phyloP scores from a whole-genome alignment of 768 basidiomycete species.

The Boletus subparvulus region DNA sequence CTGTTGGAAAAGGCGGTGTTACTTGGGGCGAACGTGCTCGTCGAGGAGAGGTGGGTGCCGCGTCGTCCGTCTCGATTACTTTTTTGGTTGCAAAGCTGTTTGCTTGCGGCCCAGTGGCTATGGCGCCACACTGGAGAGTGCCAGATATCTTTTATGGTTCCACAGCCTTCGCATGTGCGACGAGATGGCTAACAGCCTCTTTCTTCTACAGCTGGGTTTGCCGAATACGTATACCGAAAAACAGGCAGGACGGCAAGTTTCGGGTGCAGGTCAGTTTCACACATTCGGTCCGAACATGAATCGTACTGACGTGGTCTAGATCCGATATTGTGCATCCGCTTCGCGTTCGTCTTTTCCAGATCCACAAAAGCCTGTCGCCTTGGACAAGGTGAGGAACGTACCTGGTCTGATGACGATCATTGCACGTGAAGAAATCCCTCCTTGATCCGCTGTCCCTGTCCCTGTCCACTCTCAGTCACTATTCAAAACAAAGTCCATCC shows the following conservation, averaged over 20 bases:
- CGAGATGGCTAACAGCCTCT: constrained; percentile 1
- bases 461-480: not conserved
- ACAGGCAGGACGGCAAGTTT: constrained; percentile 48
- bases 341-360: constrained; percentile 52
- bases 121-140: not conserved
- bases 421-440: constrained; percentile 36
- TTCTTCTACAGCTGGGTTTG: constrained; percentile 56
- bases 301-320: constrained; percentile 36
- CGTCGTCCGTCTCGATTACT: not conserved
- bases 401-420: constrained; percentile 78
- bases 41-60: constrained; percentile 64
- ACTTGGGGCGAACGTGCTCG: constrained; percentile 58
- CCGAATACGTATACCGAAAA: constrained; percentile 55
- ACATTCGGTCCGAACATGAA: not conserved
- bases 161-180: not conserved
- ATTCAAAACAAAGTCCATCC: not conserved
- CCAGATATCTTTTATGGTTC: not conserved
- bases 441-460: constrained; percentile 9
- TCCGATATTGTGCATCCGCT: constrained; percentile 61
- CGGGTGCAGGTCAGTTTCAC: constrained; percentile 53
- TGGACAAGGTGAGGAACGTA: constrained; percentile 59
- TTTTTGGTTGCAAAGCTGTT: not conserved
- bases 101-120: not conserved
- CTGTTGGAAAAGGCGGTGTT: constrained; percentile 50
- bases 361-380: constrained; percentile 59